Percentiles rank a stretch among this genome's conserved stretches.
Conservation (phyloP, 1,284 basidiomycete species). For the Apiotrichum akiyoshidainum region DNA sequence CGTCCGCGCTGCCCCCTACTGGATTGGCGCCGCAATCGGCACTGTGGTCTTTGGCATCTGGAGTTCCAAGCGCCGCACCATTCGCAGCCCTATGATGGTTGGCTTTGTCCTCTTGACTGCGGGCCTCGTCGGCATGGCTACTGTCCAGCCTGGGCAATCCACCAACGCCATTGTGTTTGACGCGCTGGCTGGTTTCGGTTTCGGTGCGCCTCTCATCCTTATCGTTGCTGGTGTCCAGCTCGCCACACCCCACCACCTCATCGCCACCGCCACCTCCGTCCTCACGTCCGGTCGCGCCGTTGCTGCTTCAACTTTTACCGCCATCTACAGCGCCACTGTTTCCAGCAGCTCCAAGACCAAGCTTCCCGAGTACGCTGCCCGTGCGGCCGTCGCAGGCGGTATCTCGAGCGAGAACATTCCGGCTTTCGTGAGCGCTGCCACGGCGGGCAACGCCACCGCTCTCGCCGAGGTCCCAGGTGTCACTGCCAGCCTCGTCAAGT, state of each 20-base stretch:
- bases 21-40: slow-evolving; percentile 1
- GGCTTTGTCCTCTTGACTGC: slow-evolving; percentile 21
- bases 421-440: slow-evolving; percentile 10
- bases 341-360: slow-evolving; percentile 9
- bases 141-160: slow-evolving; percentile 11
- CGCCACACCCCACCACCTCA: slow-evolving; percentile 25
- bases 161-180: slow-evolving; percentile 10
- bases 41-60: slow-evolving; percentile 18
- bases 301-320: slow-evolving; percentile 18
- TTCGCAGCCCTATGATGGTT: slow-evolving; percentile 13
- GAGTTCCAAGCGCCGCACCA: slow-evolving; percentile 15
- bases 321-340: slow-evolving; percentile 22
- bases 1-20: slow-evolving; percentile 10
- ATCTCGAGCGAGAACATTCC: slow-evolving; percentile 13
- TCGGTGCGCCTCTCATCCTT: slow-evolving; percentile 24
- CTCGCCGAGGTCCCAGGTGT: slow-evolving; percentile 12
- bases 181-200: slow-evolving; percentile 23
- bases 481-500: slow-evolving; percentile 12
- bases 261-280: slow-evolving; percentile 24
- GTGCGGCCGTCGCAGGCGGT: slow-evolving; percentile 18
- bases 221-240: slow-evolving; percentile 24
- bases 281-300: slow-evolving; percentile 21
- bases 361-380: slow-evolving; percentile 16
- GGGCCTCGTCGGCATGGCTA: slow-evolving; percentile 19
- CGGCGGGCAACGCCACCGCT: not conserved